Percentiles rank a stretch among this genome's conserved stretches.
Conservation (phyloP, 441 rosid genomes). For the Croton setiger region DNA sequence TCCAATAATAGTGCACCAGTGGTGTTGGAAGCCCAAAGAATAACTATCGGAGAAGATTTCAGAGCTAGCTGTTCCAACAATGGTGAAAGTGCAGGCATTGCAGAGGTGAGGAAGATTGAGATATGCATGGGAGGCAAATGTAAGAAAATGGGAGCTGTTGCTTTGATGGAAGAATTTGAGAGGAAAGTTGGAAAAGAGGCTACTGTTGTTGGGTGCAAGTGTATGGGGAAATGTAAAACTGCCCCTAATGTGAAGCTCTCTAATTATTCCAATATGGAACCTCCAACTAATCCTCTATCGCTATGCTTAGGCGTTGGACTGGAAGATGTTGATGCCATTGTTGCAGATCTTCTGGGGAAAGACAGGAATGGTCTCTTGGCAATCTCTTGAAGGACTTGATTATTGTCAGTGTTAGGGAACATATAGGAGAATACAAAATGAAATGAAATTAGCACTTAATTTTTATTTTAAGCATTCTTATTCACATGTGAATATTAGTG, state of each 20-base stretch:
- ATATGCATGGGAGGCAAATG: slow-evolving; percentile 34
- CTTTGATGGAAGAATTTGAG: slow-evolving; percentile 55
- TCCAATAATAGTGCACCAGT: neutral
- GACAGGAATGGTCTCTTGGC: slow-evolving; percentile 1
- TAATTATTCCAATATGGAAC: neutral
- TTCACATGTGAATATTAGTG: too few relatives aligned
- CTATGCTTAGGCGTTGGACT: slow-evolving; percentile 60
- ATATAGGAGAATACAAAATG: too few relatives aligned
- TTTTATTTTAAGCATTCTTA: too few relatives aligned
- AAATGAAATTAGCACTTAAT: too few relatives aligned
- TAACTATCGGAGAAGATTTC: too few relatives aligned
- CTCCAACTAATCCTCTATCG: slow-evolving; percentile 21
- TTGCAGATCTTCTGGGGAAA: slow-evolving; percentile 19
- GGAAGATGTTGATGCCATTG: slow-evolving; percentile 46
- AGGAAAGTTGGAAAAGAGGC: slow-evolving; percentile 43
- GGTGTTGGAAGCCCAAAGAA: too few relatives aligned
- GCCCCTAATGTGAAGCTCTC: slow-evolving; percentile 67
- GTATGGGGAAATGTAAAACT: slow-evolving; percentile 75
- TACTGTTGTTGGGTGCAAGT: slow-evolving; percentile 61
- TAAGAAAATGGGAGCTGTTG: slow-evolving; percentile 42
- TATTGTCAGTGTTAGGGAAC: too few relatives aligned
- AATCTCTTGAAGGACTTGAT: neutral
- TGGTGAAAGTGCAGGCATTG: neutral
- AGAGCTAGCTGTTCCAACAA: neutral
- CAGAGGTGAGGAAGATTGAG: slow-evolving; percentile 8